Evolutionary conservation across 75 land plant genomes (phyloP), one percentile per base, ranked within the genome.

Genomic region (Pseudotsuga menziesii): DNA sequence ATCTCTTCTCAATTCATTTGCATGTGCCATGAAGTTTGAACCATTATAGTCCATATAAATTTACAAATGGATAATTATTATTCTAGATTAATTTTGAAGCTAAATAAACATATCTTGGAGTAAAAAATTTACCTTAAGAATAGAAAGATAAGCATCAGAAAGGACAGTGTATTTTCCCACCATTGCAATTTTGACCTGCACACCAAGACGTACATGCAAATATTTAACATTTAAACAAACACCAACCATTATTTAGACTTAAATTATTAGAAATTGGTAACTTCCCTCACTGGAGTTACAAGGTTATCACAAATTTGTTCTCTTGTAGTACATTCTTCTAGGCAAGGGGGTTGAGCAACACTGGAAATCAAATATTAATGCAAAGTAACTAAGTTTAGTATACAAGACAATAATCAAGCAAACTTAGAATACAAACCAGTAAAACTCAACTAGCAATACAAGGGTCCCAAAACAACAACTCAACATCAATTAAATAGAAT

Each of bases 161-260:
- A 95, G 85, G 52, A 96, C 98, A 39, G 94, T 95, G 77, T 95
- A 95, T 81, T 95, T 95, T 60, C 98, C 98, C 82, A 93, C 98
- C 96, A 95, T 91, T 56, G 93, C 98, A 82, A 95, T 91, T 70
- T 85, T 91, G 36, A 95, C 96, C 98, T 93, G 81, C 77, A 76
- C 59, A 36, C 22, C 41, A n/a, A 44, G 41, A 35, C 25, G 54
- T 48, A 63, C 0, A n/a, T 57, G 11, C 29, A 19, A 41, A 61
- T 52, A 52, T 58, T n/a, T 20, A 57, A 73, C 4, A 77, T 16
- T 54, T 16, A 44, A 56, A 48, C 22, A 35, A 74, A 55, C 29
- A 36, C 25, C 16, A 48, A 67, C 56, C 62, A 15, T 27, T 75
- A 14, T 36, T 58, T 41, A 25, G 26, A 39, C 56, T 3, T 8